These are phyloP conservation scores for Diaporthe capsici DNA, from an alignment of 2,329 filamentous ascomycete genomes.

Conservation along the genomic window DNA sequence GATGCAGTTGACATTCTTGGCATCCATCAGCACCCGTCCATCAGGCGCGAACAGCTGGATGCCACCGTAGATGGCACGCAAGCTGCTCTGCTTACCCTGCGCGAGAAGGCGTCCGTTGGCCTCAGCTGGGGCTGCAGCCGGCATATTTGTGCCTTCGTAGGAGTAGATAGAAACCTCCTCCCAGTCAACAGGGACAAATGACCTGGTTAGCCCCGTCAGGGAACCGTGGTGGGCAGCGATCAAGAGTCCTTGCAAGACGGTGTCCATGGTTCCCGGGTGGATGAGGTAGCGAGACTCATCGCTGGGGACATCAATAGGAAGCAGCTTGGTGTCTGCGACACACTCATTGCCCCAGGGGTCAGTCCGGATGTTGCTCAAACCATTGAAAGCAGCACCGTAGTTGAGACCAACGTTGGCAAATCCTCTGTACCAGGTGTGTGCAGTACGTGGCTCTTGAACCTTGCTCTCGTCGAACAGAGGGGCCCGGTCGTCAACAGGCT, in stretches of 20 bases:
- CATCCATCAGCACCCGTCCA: neutral
- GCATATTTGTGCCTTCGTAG: neutral
- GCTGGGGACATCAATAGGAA: neutral
- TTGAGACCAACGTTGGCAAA: neutral
- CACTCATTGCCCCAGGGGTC: neutral
- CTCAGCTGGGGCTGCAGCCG: neutral
- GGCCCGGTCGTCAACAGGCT: constrained; percentile 34
- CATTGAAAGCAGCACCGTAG: neutral
- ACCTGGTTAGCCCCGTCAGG: neutral
- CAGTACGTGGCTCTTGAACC: neutral
- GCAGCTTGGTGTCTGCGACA: neutral
- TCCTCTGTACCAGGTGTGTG: neutral
- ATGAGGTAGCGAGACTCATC: constrained; percentile 44
- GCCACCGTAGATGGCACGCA: neutral
- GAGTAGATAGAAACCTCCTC: neutral
- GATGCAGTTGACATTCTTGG: neutral
- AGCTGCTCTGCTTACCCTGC: neutral
- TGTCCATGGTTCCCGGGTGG: constrained; percentile 57
- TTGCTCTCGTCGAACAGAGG: constrained; percentile 15
- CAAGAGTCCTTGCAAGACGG: constrained; percentile 47
- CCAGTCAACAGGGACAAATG: neutral
- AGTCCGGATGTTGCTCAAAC: neutral
- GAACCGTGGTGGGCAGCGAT: constrained; percentile 1
- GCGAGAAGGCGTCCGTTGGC: neutral
- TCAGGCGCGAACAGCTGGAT: neutral